Evolutionary conservation across 441 rosid genomes (phyloP).

Genomic region (Dalechampia spathulata): DNA sequence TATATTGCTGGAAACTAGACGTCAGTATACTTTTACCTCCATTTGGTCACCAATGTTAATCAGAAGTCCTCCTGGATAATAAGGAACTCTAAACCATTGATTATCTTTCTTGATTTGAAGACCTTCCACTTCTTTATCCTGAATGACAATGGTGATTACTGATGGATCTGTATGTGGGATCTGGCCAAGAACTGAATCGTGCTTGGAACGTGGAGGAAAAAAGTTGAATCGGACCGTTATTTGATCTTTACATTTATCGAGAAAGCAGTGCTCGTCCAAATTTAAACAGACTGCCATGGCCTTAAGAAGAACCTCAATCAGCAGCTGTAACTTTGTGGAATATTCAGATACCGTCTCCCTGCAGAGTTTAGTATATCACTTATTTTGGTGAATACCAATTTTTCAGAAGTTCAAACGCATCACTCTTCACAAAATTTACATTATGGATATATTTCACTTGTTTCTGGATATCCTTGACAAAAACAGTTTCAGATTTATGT

Average conservation of each 20-base stretch:
- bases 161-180: background rate
- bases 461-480: too few species aligned
- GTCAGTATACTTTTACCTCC: too few species aligned
- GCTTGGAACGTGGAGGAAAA: background rate
- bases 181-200: background rate
- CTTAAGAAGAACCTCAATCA: background rate
- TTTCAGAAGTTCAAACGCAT: too few species aligned
- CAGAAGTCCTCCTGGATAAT: conserved; percentile 37
- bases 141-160: background rate
- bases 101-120: background rate
- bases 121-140: background rate
- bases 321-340: background rate
- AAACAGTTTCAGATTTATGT: too few species aligned
- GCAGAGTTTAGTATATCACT: background rate
- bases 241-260: background rate
- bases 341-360: background rate
- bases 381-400: too few species aligned
- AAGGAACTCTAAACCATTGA: conserved; percentile 45
- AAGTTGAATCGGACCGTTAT: background rate
- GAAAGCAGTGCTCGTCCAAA: background rate
- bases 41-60: conserved; percentile 47
- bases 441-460: too few species aligned
- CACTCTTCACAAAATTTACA: too few species aligned
- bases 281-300: background rate
- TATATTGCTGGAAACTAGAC: too few species aligned